Evolutionary conservation across 495 filamentous ascomycete genomes (phyloP).

Genomic region (Neurospora sp.): DNA sequence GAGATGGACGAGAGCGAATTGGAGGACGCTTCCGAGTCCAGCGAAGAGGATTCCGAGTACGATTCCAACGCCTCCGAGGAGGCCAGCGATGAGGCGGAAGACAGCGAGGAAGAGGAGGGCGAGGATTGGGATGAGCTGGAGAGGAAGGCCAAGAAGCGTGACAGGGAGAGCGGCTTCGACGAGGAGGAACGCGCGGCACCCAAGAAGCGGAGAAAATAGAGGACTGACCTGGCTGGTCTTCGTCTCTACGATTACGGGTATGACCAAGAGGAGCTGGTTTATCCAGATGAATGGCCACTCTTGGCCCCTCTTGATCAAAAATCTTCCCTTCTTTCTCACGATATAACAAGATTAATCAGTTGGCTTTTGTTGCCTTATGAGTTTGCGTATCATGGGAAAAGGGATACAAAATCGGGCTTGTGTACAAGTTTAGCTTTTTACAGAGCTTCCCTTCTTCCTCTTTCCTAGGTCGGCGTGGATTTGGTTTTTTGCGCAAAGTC

Average conservation of each 20-base stretch:
- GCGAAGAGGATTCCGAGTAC: constrained; percentile 83
- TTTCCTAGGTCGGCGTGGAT: neutral
- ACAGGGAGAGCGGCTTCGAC: constrained; percentile 60
- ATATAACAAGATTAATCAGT: neutral
- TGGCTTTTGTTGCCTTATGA: neutral
- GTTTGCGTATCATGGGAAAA: neutral
- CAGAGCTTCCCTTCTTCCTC: neutral
- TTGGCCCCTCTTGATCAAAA: too few relatives aligned
- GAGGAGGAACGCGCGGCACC: constrained; percentile 37
- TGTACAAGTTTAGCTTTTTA: neutral
- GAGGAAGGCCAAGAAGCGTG: constrained; percentile 80
- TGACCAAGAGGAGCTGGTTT: too few relatives aligned
- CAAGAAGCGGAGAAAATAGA: constrained; percentile 32
- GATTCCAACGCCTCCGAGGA: constrained; percentile 83
- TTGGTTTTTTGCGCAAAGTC: neutral
- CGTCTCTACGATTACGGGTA: neutral
- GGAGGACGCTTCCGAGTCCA: constrained; percentile 66
- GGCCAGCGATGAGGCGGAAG: constrained; percentile 53
- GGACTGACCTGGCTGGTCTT: neutral
- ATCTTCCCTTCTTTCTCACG: neutral
- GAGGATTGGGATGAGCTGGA: constrained; percentile 92
- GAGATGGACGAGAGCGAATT: constrained; percentile 80
- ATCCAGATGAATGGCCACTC: too few relatives aligned
- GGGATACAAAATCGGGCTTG: neutral
- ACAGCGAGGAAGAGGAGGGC: constrained; percentile 64